Percentiles rank a stretch among this genome's conserved stretches.
These are phyloP conservation scores for Leptographium radiaticola DNA, from an alignment of 2,329 filamentous ascomycete species.

Conservation along the genomic window DNA sequence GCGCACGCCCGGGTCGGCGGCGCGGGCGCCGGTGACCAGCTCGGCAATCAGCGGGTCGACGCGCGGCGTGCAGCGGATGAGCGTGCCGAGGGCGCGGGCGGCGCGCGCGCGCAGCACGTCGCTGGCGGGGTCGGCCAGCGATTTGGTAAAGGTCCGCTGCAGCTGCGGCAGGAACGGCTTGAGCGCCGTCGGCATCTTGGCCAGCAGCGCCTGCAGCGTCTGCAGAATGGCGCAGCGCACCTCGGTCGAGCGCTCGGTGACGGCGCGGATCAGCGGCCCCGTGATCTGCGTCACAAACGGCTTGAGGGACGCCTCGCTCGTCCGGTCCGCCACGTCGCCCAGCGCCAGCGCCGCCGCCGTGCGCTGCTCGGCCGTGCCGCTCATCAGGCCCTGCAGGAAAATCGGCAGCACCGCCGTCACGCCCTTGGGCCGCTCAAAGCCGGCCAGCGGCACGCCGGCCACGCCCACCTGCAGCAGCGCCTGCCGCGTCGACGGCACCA, in stretches of 20 bases:
- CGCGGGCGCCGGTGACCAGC: slow-evolving; percentile 91
- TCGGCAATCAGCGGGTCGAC: slow-evolving; percentile 90
- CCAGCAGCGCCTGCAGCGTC: slow-evolving; percentile 85
- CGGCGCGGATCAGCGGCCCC: slow-evolving; percentile 91
- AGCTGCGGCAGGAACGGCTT: slow-evolving; percentile 96
- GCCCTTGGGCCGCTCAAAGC: slow-evolving; percentile 87
- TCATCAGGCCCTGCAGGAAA: slow-evolving; percentile 95
- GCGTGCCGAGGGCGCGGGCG: slow-evolving; percentile 82
- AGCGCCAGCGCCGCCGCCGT: slow-evolving; percentile 87
- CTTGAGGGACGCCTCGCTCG: slow-evolving; percentile 74
- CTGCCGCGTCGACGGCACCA: slow-evolving; percentile 77
- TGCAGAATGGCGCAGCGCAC: slow-evolving; percentile 91
- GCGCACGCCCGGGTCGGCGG: slow-evolving; percentile 70
- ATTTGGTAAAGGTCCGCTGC: slow-evolving; percentile 93
- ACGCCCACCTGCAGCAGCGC: slow-evolving; percentile 82
- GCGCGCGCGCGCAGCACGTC: slow-evolving; percentile 77
- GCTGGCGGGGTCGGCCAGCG: slow-evolving; percentile 83
- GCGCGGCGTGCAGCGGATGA: slow-evolving; percentile 90
- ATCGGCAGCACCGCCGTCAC: slow-evolving; percentile 94
- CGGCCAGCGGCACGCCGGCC: slow-evolving; percentile 68
- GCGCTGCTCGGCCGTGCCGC: slow-evolving; percentile 83
- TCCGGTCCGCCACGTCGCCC: slow-evolving; percentile 89
- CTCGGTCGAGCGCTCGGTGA: slow-evolving; percentile 90
- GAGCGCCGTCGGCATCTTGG: slow-evolving; percentile 90
- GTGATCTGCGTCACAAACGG: slow-evolving; percentile 97